phyloP scores from a whole-genome alignment of 2,329 filamentous ascomycete species.

The Fusarium praegraminearum region DNA sequence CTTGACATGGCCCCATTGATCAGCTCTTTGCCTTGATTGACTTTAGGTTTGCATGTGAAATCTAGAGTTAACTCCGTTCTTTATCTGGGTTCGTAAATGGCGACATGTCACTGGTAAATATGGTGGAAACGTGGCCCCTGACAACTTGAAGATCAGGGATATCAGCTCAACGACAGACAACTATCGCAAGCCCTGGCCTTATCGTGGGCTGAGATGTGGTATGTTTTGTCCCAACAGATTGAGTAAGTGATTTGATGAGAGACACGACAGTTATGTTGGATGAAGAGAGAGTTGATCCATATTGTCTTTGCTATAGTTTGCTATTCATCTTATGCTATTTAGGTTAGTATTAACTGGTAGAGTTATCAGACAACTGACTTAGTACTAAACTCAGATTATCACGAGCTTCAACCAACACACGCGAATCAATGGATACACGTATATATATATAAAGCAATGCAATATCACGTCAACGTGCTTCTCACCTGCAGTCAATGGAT shows the following conservation, averaged over 20 bases:
- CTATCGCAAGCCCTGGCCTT: slow-evolving; percentile 15
- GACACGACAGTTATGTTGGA: slow-evolving; percentile 11
- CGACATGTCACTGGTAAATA: not conserved
- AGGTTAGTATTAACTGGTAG: not conserved
- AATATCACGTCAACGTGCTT: slow-evolving; percentile 23
- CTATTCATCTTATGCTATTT: not conserved
- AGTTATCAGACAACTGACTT: not conserved
- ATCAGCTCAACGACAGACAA: not conserved
- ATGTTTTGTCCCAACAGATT: slow-evolving; percentile 27
- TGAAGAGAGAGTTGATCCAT: slow-evolving; percentile 9
- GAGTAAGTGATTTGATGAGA: not conserved
- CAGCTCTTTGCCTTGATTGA: slow-evolving; percentile 6
- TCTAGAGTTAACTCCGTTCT: not conserved
- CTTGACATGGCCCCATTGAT: slow-evolving; percentile 21
- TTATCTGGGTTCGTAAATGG: not conserved
- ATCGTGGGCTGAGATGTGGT: slow-evolving; percentile 37
- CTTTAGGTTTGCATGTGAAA: slow-evolving; percentile 18
- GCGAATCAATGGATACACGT: slow-evolving; percentile 1
- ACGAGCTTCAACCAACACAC: not conserved
- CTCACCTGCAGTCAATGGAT: slow-evolving; percentile 9
- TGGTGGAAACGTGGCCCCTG: not conserved
- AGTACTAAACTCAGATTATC: not conserved
- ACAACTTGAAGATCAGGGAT: not conserved
- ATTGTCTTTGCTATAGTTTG: not conserved
- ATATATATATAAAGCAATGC: slow-evolving; percentile 9